Conservation (phyloP, 208 protist species). For the Leishmania mexicana region DNA sequence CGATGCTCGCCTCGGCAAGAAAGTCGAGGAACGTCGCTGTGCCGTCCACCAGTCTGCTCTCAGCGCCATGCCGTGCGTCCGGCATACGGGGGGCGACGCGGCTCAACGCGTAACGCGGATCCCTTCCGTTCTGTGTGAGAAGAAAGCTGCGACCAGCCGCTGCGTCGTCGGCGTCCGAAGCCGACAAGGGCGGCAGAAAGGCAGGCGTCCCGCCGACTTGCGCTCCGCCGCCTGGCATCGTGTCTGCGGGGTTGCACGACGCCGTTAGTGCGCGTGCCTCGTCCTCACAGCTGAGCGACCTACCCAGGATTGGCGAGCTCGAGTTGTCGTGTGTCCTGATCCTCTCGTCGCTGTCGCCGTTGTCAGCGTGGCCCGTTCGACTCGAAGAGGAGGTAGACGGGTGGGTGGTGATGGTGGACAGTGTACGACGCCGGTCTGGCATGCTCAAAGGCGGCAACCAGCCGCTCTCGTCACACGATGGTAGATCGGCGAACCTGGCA, state of each 20-base stretch:
- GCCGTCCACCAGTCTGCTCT: conserved; percentile 32
- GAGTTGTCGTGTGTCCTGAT: background rate
- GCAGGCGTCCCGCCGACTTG: background rate
- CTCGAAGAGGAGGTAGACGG: conserved; percentile 8
- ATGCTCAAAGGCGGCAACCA: conserved; percentile 2
- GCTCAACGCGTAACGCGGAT: conserved; percentile 6
- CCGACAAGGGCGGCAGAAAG: background rate
- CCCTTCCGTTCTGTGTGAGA: background rate
- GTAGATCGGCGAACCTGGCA: background rate
- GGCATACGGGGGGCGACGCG: conserved; percentile 25
- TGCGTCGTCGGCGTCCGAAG: background rate
- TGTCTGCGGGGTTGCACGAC: background rate
- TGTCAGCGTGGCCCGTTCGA: background rate
- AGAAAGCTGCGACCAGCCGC: background rate
- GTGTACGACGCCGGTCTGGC: conserved; percentile 4
- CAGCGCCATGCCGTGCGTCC: conserved; percentile 25
- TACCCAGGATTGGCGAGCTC: background rate
- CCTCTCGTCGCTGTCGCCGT: background rate
- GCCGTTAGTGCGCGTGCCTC: background rate
- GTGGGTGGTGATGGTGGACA: conserved; percentile 15
- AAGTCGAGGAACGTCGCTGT: conserved; percentile 39
- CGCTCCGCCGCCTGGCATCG: background rate
- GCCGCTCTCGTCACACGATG: background rate
- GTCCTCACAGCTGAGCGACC: background rate
- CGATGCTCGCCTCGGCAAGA: conserved; percentile 34